Evolutionary conservation across 805 yeast genomes (phyloP).

Genomic region (Pichia eremophila): DNA sequence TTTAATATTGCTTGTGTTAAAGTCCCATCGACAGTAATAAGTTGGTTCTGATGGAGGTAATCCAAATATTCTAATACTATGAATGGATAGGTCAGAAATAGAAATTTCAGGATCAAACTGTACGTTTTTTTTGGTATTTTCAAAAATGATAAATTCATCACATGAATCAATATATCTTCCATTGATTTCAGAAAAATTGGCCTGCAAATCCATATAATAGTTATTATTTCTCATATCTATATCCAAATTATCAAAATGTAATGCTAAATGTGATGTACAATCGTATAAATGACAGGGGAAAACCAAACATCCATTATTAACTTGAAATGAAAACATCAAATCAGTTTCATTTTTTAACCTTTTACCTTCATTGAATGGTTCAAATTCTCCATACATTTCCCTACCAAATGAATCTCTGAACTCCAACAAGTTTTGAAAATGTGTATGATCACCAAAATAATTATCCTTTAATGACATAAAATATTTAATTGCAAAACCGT

Average conservation of each 20-base stretch:
- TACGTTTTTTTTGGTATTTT: constrained; percentile 15
- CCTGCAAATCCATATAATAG: constrained; percentile 88
- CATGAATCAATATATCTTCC: constrained; percentile 25
- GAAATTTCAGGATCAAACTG: constrained; percentile 33
- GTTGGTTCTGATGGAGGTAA: constrained; percentile 84
- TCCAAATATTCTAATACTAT: constrained; percentile 91
- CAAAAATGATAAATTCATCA: constrained; percentile 19
- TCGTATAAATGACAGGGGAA: constrained; percentile 70
- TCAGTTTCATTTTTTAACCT: constrained; percentile 67
- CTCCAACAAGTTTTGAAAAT: constrained; percentile 81
- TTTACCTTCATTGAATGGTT: constrained; percentile 11
- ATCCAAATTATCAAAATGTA: constrained; percentile 56
- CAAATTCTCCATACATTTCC: constrained; percentile 11
- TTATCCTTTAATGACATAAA: constrained; percentile 73
- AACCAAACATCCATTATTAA: constrained; percentile 59
- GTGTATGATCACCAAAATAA: constrained; percentile 80
- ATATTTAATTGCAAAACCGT: constrained; percentile 73
- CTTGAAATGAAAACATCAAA: constrained; percentile 60
- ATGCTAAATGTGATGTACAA: constrained; percentile 44
- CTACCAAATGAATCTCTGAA: constrained; percentile 31
- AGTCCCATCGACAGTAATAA: constrained; percentile 85
- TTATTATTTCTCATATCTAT: constrained; percentile 81
- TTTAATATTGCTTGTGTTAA: constrained; percentile 50
- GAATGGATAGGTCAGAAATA: constrained; percentile 54
- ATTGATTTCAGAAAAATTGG: constrained; percentile 51